Base-by-base conservation (phyloP, 345 rosid genomes). In the Syzygium grande region DNA sequence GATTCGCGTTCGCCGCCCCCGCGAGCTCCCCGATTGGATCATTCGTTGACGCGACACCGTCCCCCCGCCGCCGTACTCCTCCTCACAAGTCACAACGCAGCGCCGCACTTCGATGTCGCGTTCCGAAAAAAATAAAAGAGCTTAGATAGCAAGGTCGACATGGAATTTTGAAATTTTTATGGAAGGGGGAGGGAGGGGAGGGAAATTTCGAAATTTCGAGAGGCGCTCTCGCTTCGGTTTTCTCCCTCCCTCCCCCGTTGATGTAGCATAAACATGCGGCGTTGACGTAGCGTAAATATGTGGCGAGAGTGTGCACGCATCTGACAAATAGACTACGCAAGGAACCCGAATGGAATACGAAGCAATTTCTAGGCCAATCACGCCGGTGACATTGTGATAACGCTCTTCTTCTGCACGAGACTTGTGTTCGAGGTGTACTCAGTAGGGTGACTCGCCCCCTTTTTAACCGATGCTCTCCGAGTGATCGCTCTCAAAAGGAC, bases 401-500 rank as follows among this genome's bases (percentile, higher is more conserved):
- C 43, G 2, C 25, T 34, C 23, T 9, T 9, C 25, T 34, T 34
- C 1, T 12, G 2, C 46, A 1, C 0, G 0, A 68, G 3, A 34
- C 17, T 13, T 17, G 34, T 38, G 6, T 34, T 9, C 6, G 5
- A 4, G 7, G 34, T 4, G 46, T 68, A 46, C 13, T 68, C 43
- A 1, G 0, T 68, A 68, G 5, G 43, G 5, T 17, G 23, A 65
- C 78, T 16, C 12, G 0, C 14, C 6, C 1, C 43, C 5, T n/a
- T 30, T 5, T 65, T 65, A 65, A 16, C 1, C 1, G 11, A 1
- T 58, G 6, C 29, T 11, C 61, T 56, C 6, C 0, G 25, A 23
- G 43, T 4, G 43, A 41, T 41, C 5, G 43, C 43, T 3, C 41
- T 38, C 41, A 4, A 56, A 25, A 11, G 1, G 3, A 25, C 7